Evolutionary conservation across 1,139 yeast genomes (phyloP), one percentile per base, ranked within the genome.

Genomic region (Lodderomyces margitis): DNA sequence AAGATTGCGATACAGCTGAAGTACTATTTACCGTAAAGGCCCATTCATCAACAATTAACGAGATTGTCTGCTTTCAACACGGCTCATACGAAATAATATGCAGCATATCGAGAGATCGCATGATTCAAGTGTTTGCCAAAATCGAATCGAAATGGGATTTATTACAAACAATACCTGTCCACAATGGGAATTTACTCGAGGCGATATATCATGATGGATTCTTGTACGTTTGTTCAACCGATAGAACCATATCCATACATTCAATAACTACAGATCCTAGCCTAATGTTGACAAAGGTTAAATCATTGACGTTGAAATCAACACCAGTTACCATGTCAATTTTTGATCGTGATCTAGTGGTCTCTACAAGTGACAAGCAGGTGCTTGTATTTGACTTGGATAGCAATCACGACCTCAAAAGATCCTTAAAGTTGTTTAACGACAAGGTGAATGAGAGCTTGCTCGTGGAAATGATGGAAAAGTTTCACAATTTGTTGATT

Each of bases 41-140:
- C 0, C 83, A 78, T 48, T 68, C 77, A 16, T 75, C 80, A 2
- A 57, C 71, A 11, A 55, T 78, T 10, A 77, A 75, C 44, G 80
- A 74, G 35, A 52, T 76, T 2, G 42, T 56, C 1, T 61, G 56
- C 41, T 70, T 74, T 42, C 50, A 55, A 30, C 41, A 60, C 4
- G 58, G 49, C 0, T 46, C 48, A 0, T 37, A 45, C 24, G 53
- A 60, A 27, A 61, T 74, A 35, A 51, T 73, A 2, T 66, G 68
- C 16, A 70, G 75, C 38, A 72, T 78, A 31, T 76, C 85, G 3
- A 62, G 87, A 28, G 87, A 82, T 55, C 56, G 87, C 36, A 81
- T 81, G 66, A 71, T 81, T 31, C 87, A 82, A 54, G 55, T 81
- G 0, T 79, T 78, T 45, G 48, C 43, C 28, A 55, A 53, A 31